A percentile compares a stretch with the other conserved stretches of the same genome.
phyloP scores from a whole-genome alignment of 2,329 filamentous ascomycete species.

The Xylariaceae sp. region DNA sequence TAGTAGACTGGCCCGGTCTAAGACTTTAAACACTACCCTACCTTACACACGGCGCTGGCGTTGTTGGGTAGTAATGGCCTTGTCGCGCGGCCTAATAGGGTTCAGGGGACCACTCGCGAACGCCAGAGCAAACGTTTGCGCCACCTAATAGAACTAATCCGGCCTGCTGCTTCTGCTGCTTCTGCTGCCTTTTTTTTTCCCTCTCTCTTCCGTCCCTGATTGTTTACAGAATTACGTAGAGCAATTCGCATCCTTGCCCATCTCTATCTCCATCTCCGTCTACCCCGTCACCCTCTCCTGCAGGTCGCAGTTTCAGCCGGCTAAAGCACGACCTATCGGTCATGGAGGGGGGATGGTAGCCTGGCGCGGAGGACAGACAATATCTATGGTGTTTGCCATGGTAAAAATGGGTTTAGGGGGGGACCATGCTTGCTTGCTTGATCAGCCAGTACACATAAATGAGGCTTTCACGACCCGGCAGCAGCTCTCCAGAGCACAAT shows the following conservation, averaged over 20 bases:
- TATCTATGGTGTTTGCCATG: no score
- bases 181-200: no score
- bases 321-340: slow-evolving; percentile 12
- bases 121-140: slow-evolving; percentile 21
- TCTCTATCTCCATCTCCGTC: neutral
- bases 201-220: no score
- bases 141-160: slow-evolving; percentile 20
- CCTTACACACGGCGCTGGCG: slow-evolving; percentile 8
- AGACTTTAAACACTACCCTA: neutral
- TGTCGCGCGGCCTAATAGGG: slow-evolving; percentile 28
- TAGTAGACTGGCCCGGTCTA: slow-evolving; percentile 5
- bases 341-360: neutral
- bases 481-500: slow-evolving; percentile 9
- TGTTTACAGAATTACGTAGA: neutral
- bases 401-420: no score
- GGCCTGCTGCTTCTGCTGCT: slow-evolving; percentile 11
- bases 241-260: slow-evolving; percentile 12
- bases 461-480: neutral
- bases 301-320: slow-evolving; percentile 18
- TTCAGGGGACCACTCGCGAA: slow-evolving; percentile 26
- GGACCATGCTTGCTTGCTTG: no score
- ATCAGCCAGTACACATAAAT: no score
- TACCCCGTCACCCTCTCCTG: slow-evolving; percentile 18
- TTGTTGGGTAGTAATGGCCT: slow-evolving; percentile 23
- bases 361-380: slow-evolving; percentile 8